Conservation (phyloP, 176 grass and related monocot genomes). For the Carex myosuroides region DNA sequence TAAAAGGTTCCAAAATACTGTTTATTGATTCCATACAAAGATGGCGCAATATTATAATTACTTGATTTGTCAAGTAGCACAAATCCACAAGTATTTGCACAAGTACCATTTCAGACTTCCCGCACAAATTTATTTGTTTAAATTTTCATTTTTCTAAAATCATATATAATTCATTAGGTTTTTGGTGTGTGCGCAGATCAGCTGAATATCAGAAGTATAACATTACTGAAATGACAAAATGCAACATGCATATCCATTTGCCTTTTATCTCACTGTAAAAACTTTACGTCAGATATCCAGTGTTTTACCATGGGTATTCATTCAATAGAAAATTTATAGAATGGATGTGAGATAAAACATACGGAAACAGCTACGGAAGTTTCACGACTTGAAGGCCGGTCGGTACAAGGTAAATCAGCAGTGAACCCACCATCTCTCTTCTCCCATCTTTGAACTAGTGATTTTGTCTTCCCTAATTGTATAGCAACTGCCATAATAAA, state of each 20-base stretch:
- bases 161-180: not conserved
- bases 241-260: not conserved
- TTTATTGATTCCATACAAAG: not conserved
- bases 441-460: constrained; percentile 88
- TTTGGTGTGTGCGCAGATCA: not conserved
- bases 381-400: constrained; percentile 27
- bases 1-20: not conserved
- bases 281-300: not conserved
- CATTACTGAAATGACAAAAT: not conserved
- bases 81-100: not conserved
- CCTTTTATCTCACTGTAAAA: not conserved
- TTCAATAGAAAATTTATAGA: not conserved
- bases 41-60: not conserved
- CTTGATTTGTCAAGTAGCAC: not conserved
- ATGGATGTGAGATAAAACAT: constrained; percentile 9
- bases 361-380: constrained; percentile 33
- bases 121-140: not conserved
- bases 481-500: constrained; percentile 74
- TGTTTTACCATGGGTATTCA: not conserved
- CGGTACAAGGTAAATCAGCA: constrained; percentile 32
- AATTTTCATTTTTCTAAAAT: not conserved
- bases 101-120: not conserved
- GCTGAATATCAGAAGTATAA: not conserved
- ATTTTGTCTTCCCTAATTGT: constrained; percentile 77
- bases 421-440: constrained; percentile 59